Evolutionary conservation across 108 stramenopile genomes (phyloP), one percentile per base, ranked within the genome.

Genomic region (Aurantiochytrium sp.): DNA sequence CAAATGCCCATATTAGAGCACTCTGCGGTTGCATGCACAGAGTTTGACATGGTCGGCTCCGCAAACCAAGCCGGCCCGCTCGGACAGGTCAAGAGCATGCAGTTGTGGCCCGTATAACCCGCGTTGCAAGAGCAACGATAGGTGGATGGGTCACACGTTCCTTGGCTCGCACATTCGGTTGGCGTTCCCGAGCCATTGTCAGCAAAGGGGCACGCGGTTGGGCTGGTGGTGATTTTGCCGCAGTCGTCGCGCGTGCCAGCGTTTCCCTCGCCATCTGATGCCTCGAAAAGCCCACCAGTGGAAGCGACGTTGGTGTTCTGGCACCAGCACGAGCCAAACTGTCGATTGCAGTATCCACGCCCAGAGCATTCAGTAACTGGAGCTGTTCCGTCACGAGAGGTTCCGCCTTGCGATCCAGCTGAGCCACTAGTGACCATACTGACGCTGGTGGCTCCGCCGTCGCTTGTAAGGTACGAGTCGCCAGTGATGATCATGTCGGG

Each of bases 1-100:
- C 94, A 95, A 16, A 89, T 23, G 3, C 94, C 94, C 83, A 90
- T 91, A 57, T 93, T 87, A 14, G 92, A 91, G 91, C 94, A 95
- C 89, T 91, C 92, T 10, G 60, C 55, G 42, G 60, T 44, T 5
- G 88, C 72, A 91, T 95, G 94, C 18, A 92, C 93, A 51, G 72
- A 58, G 87, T 92, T 90, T 12, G 76, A 47, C 10, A 4, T 53
- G 12, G 91, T 88, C 19, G 93, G 92, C 44, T 93, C 92, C 45
- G 90, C 64, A 53, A 93, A 93, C 93, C 93, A 93, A 29, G 89
- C 51, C 71, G 29, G 59, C 12, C 93, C 93, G 10, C 43, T 21
- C 10, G 76, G 76, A 23, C 76, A 83, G 19, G 76, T 53, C 19
- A 53, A 35, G 6, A 53, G 51, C n/a, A 28, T 28, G 28, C 76